These are phyloP conservation scores for Astrothelium macrocarpum DNA, from an alignment of 495 filamentous ascomycete species.

Conservation along the genomic window DNA sequence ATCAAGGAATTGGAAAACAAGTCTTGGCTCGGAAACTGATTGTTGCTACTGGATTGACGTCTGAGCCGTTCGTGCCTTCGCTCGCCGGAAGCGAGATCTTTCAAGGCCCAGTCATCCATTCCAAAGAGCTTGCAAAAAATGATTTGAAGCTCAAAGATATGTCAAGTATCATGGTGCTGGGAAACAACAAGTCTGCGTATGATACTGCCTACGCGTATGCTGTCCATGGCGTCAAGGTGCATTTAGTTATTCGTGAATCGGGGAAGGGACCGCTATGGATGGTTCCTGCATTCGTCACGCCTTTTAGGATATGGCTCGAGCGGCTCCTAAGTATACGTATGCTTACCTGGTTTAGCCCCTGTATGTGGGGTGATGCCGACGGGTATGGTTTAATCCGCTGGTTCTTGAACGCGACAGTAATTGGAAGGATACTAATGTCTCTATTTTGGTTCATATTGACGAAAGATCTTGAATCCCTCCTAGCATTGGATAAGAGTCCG, in stretches of 20 bases:
- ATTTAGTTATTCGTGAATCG: conserved; percentile 70
- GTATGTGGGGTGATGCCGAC: conserved; percentile 51
- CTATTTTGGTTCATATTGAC: conserved; percentile 2
- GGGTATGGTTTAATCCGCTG: conserved; percentile 37
- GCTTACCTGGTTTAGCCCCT: conserved; percentile 56
- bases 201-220: conserved; percentile 67
- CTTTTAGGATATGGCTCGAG: conserved; percentile 49
- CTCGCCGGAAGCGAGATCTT: conserved; percentile 45
- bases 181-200: conserved; percentile 66
- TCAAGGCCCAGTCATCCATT: conserved; percentile 53
- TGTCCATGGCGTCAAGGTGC: conserved; percentile 52
- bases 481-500: background rate
- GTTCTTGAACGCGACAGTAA: conserved; percentile 56
- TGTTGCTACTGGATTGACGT: conserved; percentile 62
- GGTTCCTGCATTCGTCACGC: conserved; percentile 52
- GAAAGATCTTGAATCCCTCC: background rate
- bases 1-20: conserved; percentile 7
- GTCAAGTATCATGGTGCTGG: conserved; percentile 50
- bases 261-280: conserved; percentile 71
- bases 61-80: conserved; percentile 42
- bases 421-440: conserved; percentile 52
- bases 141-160: conserved; percentile 25
- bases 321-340: conserved; percentile 55
- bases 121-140: conserved; percentile 9
- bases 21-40: conserved; percentile 52